Conservation (phyloP, 805 yeast species). For the Saturnispora silvae region DNA sequence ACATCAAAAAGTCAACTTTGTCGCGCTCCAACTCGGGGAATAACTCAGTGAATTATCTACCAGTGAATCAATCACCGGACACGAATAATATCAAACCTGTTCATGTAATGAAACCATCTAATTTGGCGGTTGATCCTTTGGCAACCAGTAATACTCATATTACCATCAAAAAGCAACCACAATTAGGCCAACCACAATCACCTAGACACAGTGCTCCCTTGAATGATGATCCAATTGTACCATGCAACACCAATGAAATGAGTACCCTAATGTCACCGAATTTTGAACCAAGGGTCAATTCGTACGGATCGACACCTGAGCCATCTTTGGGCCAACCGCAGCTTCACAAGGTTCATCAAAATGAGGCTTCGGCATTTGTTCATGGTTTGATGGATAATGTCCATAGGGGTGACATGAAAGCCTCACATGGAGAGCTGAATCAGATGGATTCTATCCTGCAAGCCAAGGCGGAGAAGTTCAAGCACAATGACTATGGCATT, state of each 20-base stretch:
- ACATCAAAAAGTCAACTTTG: slow-evolving; percentile 7
- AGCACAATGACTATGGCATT: slow-evolving; percentile 10
- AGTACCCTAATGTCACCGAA: too few species aligned
- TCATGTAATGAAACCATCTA: slow-evolving; percentile 40
- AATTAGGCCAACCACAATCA: slow-evolving; percentile 9
- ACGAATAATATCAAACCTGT: slow-evolving; percentile 19
- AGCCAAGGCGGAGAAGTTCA: slow-evolving; percentile 5
- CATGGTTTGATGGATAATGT: slow-evolving; percentile 26
- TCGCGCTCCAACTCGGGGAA: slow-evolving; percentile 1
- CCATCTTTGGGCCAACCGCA: slow-evolving; percentile 2
- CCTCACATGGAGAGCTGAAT: slow-evolving; percentile 1
- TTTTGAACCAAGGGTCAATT: not conserved
- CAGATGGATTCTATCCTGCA: not conserved
- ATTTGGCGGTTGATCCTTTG: slow-evolving; percentile 61
- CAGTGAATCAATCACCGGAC: not conserved
- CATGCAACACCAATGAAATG: too few species aligned
- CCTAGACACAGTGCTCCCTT: too few species aligned
- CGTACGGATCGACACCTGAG: not conserved
- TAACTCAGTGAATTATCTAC: not conserved
- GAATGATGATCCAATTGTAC: too few species aligned
- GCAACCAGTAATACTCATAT: slow-evolving; percentile 56
- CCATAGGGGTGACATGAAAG: slow-evolving; percentile 11
- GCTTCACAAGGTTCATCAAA: slow-evolving; percentile 26
- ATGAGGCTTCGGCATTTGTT: slow-evolving; percentile 35
- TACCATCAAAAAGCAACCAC: slow-evolving; percentile 53